phyloP scores from a whole-genome alignment of 75 land plant species.

The Adiantum capillusveneris region DNA sequence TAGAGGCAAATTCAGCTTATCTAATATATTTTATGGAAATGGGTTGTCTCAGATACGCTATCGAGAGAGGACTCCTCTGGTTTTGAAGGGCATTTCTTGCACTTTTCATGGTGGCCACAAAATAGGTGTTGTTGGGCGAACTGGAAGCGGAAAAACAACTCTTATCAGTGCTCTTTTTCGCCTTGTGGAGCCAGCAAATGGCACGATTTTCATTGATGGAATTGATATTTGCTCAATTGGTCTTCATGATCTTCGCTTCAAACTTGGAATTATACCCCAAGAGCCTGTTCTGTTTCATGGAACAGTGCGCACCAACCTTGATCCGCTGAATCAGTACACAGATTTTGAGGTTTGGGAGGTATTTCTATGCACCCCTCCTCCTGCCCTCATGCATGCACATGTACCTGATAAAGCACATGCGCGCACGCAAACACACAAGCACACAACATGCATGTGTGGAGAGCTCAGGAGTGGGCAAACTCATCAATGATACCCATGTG shows the following conservation, averaged over 20 bases:
- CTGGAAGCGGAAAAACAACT: slow-evolving; percentile 91
- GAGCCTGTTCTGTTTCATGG: slow-evolving; percentile 82
- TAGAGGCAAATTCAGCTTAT: background rate
- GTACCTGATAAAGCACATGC: too few species aligned
- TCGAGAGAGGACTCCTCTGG: slow-evolving; percentile 57
- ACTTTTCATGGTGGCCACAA: slow-evolving; percentile 54
- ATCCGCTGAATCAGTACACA: slow-evolving; percentile 60
- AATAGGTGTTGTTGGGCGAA: slow-evolving; percentile 86
- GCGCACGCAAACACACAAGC: background rate
- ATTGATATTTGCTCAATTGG: slow-evolving; percentile 77
- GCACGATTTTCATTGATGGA: slow-evolving; percentile 63
- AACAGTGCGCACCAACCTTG: slow-evolving; percentile 62
- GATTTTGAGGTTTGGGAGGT: slow-evolving; percentile 68
- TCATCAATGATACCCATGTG: too few species aligned
- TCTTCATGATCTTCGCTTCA: slow-evolving; percentile 57
- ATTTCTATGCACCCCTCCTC: too few species aligned
- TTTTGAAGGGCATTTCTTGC: slow-evolving; percentile 78
- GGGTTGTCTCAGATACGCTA: slow-evolving; percentile 42
- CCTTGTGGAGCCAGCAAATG: slow-evolving; percentile 62
- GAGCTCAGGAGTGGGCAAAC: background rate
- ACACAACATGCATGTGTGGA: background rate
- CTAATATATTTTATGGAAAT: background rate
- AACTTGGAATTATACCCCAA: slow-evolving; percentile 81
- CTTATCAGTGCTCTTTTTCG: slow-evolving; percentile 72
- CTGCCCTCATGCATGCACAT: too few species aligned